A percentile compares a stretch with the other conserved stretches of the same genome.
phyloP scores from a whole-genome alignment of 2,329 filamentous ascomycete genomes.

The Orbilia ellipsospora region DNA sequence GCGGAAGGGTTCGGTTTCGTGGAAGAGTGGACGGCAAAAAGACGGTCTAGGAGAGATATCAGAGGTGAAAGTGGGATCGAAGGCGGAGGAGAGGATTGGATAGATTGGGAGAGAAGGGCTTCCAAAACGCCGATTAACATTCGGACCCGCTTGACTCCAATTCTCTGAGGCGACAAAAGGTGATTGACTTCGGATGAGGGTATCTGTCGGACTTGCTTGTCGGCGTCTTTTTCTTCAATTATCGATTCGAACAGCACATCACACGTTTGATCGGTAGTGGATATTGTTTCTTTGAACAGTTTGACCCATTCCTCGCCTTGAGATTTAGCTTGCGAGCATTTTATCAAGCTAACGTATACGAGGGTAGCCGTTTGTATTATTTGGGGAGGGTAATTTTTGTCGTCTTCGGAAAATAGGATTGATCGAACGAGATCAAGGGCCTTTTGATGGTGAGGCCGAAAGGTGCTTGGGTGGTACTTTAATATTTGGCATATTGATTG shows the following conservation, averaged over 20 bases:
- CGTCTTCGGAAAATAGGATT: constrained; percentile 39
- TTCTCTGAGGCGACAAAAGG: constrained; percentile 37
- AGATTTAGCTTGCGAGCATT: constrained; percentile 27
- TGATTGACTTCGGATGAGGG: constrained; percentile 20
- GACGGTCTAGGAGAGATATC: constrained; percentile 29
- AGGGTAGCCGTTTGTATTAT: constrained; percentile 10
- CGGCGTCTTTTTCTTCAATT: constrained; percentile 45
- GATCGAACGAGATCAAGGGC: constrained; percentile 29
- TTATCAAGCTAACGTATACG: constrained; percentile 30
- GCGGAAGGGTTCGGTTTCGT: constrained; percentile 34
- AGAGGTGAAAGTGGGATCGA: constrained; percentile 38
- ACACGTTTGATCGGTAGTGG: constrained; percentile 26
- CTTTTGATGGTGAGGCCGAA: constrained; percentile 57
- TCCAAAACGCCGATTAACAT: constrained; percentile 13
- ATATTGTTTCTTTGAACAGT: constrained; percentile 44
- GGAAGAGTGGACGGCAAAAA: constrained; percentile 29
- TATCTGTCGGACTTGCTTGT: constrained; percentile 8
- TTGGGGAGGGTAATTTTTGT: constrained; percentile 24
- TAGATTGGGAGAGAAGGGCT: constrained; percentile 32
- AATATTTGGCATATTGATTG: constrained; percentile 57
- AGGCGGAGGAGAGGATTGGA: constrained; percentile 16
- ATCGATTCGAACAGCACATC: constrained; percentile 42
- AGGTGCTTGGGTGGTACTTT: constrained; percentile 58
- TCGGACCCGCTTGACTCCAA: constrained; percentile 18
- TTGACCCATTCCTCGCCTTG: constrained; percentile 47